A percentile compares a stretch with the other conserved stretches of the same genome.
Evolutionary conservation across 257 asterid species (phyloP).

Genomic region (Solanum habrochaites): DNA sequence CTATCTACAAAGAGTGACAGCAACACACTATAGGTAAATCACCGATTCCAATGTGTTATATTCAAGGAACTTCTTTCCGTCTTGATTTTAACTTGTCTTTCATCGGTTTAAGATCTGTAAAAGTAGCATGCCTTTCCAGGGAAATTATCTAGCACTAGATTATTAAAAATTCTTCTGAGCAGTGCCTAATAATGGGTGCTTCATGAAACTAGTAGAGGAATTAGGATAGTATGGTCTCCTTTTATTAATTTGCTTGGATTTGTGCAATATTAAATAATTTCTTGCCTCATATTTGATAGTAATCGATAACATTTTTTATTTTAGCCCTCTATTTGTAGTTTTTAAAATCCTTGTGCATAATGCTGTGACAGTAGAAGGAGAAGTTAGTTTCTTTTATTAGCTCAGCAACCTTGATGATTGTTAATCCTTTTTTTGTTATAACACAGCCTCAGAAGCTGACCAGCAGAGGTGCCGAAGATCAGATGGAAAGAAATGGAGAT

Average conservation of each 20-base stretch:
- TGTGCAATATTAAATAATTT: neutral
- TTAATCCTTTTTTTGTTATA: neutral
- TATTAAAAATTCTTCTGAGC: neutral
- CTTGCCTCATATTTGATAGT: neutral
- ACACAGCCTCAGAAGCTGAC: slow-evolving; percentile 11
- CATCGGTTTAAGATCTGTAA: neutral
- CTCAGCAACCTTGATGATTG: neutral
- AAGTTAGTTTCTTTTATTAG: neutral
- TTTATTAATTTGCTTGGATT: neutral
- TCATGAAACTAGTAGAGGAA: neutral
- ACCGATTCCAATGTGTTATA: neutral
- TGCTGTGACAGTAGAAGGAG: neutral
- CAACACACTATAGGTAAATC: slow-evolving; percentile 25
- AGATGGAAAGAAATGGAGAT: slow-evolving; percentile 72
- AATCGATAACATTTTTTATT: neutral
- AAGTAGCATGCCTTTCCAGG: neutral
- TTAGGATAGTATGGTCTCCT: neutral
- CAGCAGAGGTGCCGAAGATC: slow-evolving; percentile 56
- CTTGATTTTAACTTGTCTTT: neutral
- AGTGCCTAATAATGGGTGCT: neutral
- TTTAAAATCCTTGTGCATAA: neutral
- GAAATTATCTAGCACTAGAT: neutral
- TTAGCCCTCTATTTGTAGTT: neutral
- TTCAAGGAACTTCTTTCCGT: neutral
- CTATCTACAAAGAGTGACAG: slow-evolving; percentile 37